Conservation (phyloP, 75 land plant species). For the Sequoiadendron giganteum region DNA sequence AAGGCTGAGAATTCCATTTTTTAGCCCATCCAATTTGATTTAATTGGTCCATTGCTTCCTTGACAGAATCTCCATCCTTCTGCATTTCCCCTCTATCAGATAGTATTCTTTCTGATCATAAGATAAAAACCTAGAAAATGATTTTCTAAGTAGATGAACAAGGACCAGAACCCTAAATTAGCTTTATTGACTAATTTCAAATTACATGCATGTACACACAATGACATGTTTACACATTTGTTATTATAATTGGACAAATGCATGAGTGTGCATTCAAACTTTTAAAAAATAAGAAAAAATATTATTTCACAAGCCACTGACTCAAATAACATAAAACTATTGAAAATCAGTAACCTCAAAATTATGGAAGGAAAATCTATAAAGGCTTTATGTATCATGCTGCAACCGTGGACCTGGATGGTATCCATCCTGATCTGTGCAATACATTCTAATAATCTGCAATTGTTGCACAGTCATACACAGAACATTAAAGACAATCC, state of each 20-base stretch:
- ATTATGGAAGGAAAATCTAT: neutral
- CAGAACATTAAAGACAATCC: neutral
- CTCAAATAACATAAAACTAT: neutral
- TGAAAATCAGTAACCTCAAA: neutral
- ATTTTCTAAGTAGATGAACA: neutral
- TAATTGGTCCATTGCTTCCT: conserved; percentile 72
- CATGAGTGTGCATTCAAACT: neutral
- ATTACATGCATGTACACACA: neutral
- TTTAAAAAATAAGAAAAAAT: neutral
- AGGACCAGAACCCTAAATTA: neutral
- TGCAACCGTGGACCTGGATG: neutral
- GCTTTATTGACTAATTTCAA: neutral
- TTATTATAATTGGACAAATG: neutral
- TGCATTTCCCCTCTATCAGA: conserved; percentile 20
- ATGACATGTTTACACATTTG: neutral
- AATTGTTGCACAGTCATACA: neutral
- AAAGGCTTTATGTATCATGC: neutral
- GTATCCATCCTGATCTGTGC: neutral
- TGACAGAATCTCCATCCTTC: conserved; percentile 85
- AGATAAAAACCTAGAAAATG: neutral
- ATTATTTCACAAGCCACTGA: neutral
- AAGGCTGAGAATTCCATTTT: conserved; percentile 88
- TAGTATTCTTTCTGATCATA: neutral
- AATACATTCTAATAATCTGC: neutral
- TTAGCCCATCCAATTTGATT: conserved; percentile 76